Evolutionary conservation across 331 rosid genomes (phyloP), one percentile per base, ranked within the genome.

Genomic region (Cydonia oblonga): DNA sequence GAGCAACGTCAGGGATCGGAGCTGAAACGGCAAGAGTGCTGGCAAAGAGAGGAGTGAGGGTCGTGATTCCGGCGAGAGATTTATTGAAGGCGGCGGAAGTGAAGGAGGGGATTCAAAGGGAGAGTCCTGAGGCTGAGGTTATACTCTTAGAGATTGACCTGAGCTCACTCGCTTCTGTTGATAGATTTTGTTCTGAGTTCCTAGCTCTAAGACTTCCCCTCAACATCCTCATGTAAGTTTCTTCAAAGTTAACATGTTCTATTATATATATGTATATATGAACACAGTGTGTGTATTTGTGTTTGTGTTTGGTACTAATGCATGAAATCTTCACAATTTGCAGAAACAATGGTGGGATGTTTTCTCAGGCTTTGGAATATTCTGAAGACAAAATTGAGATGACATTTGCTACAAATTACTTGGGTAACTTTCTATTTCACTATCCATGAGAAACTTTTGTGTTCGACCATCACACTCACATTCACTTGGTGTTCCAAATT

Each of bases 261-360:
- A n/a, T 67, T 7, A 14, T 2, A 12, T 38, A 38, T 38, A 9
- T 38, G 1, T 38, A 10, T 38, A 1, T 40, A 11, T 11, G 46
- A 3, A 11, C 11, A 0, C 16, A 49, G n/a, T n/a, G n/a, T n/a
- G 19, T 10, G 12, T 65, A 4, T 23, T 13, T 33, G n/a, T 64
- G 15, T 20, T 20, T 13, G 5, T 74, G 3, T 4, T 2, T 53
- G 70, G 19, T 2, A 10, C 26, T 51, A 9, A 20, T 73, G 61
- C 57, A 54, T 52, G 76, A 73, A 5, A 58, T 57, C 61, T 22
- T 58, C 8, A 35, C 32, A 12, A 40, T 80, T 79, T 76, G 70
- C 90, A 95, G 99, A 91, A 95, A 95, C 80, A 95, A 95, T 76
- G 99, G 96, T 6, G 99, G 99, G 40, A 78, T 87, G 15, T 95